Percentiles rank a stretch among this genome's conserved stretches.
Evolutionary conservation across 2,329 filamentous ascomycete genomes (phyloP).

Genomic region (Sporothrix globosa): DNA sequence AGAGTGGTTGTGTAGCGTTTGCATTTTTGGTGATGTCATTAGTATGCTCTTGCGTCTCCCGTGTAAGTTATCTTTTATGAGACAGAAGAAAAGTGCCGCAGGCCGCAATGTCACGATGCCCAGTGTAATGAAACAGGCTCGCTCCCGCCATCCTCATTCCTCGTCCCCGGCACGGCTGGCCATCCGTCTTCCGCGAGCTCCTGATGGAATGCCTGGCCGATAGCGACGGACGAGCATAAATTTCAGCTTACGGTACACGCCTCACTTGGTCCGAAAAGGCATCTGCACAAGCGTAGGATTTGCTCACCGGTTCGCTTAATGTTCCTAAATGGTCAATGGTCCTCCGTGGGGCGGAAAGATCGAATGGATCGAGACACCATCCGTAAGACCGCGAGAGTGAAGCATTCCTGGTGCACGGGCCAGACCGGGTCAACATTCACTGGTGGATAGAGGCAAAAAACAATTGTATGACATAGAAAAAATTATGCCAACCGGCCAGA

Average conservation of each 20-base stretch:
- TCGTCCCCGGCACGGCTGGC: not conserved
- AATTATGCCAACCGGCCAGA: not conserved
- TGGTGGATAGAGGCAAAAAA: too few relatives aligned
- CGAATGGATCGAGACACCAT: not conserved
- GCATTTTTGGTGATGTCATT: not conserved
- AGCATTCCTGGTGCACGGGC: not conserved
- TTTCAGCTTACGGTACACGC: not conserved
- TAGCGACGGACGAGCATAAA: not conserved
- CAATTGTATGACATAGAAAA: not conserved
- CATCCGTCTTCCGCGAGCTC: constrained; percentile 14
- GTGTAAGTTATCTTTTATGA: not conserved
- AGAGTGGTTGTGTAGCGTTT: not conserved
- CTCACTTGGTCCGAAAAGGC: not conserved
- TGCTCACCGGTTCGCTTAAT: constrained; percentile 13
- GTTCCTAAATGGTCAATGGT: too few relatives aligned
- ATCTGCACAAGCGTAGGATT: not conserved
- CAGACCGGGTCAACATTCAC: not conserved
- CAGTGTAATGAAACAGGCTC: too few relatives aligned
- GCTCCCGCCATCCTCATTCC: not conserved
- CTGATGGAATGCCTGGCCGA: not conserved
- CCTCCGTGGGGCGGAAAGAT: not conserved
- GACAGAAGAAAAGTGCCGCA: not conserved
- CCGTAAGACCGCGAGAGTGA: not conserved
- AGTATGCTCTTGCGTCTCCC: not conserved
- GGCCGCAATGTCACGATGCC: too few relatives aligned